Percentiles rank a stretch among this genome's conserved stretches.
These are phyloP conservation scores for Chytridium lagenaria DNA, from an alignment of 371 early-diverging fungal species.

Conservation along the genomic window DNA sequence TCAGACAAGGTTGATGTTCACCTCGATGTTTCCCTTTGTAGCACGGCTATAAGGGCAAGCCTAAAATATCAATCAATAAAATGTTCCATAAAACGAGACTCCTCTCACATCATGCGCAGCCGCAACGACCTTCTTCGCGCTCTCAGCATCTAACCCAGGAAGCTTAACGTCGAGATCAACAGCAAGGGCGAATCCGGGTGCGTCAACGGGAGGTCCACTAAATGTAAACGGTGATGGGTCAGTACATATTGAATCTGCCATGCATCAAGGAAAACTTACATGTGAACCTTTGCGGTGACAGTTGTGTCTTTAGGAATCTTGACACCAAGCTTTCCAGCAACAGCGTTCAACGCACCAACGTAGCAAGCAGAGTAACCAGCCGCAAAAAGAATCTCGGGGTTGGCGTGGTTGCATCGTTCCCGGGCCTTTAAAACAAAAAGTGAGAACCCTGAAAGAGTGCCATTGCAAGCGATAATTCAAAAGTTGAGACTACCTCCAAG, in stretches of 20 bases:
- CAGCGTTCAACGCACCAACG: constrained; percentile 40
- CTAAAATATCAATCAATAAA: constrained; percentile 24
- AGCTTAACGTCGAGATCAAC: constrained; percentile 30
- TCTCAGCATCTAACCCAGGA: constrained; percentile 31
- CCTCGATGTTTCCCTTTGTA: constrained; percentile 52
- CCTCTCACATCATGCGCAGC: constrained; percentile 32
- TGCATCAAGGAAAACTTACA: constrained; percentile 8
- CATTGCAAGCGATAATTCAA: too few species aligned
- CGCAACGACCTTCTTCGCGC: constrained; percentile 27
- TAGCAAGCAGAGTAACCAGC: constrained; percentile 42
- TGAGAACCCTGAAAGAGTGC: neutral
- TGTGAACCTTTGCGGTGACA: constrained; percentile 23
- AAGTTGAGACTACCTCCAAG: constrained; percentile 17
- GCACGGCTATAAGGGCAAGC: constrained; percentile 58
- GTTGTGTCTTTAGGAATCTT: constrained; percentile 32
- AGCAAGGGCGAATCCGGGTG: constrained; percentile 34
- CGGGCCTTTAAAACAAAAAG: constrained; percentile 16
- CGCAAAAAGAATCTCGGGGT: constrained; percentile 39
- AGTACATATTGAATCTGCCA: constrained; percentile 15
- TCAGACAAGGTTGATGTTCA: constrained; percentile 28
- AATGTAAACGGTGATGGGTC: too few species aligned
- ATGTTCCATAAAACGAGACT: neutral
- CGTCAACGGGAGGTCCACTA: constrained; percentile 13
- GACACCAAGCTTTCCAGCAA: constrained; percentile 32
- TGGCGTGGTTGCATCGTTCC: constrained; percentile 24